Evolutionary conservation across 306 rosid species (phyloP).

Genomic region (Abrus pulchellus): DNA sequence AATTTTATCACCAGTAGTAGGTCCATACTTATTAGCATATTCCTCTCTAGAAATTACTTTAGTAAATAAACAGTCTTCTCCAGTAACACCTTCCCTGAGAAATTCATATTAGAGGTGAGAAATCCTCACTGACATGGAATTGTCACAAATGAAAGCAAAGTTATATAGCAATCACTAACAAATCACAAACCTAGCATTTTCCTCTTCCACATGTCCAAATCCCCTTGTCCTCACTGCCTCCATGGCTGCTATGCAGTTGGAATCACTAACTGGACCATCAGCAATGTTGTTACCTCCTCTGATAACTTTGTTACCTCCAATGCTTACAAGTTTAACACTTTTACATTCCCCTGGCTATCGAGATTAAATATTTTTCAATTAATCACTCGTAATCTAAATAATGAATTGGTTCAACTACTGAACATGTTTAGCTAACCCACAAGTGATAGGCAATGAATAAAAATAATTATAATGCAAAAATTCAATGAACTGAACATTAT

Average conservation of each 20-base stretch:
- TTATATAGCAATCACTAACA: slow-evolving; percentile 42
- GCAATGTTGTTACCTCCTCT: slow-evolving; percentile 85
- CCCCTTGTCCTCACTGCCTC: slow-evolving; percentile 58
- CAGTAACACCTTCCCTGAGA: slow-evolving; percentile 84
- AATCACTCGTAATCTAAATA: slow-evolving; percentile 38
- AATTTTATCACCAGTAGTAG: slow-evolving; percentile 89
- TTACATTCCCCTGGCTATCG: slow-evolving; percentile 87
- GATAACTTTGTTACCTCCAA: slow-evolving; percentile 82
- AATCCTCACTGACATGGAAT: slow-evolving; percentile 43
- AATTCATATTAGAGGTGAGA: slow-evolving; percentile 57
- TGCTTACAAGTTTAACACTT: slow-evolving; percentile 77
- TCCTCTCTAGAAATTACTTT: slow-evolving; percentile 67
- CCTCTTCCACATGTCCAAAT: slow-evolving; percentile 66
- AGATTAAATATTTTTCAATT: slow-evolving; percentile 45
- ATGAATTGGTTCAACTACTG: slow-evolving; percentile 21
- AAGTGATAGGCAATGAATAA: slow-evolving; percentile 15
- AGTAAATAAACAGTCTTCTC: slow-evolving; percentile 62
- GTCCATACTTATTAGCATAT: slow-evolving; percentile 89
- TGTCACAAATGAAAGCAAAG: slow-evolving; percentile 18
- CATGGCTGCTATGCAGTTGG: slow-evolving; percentile 59
- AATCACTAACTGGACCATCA: slow-evolving; percentile 69
- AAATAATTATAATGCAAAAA: not conserved
- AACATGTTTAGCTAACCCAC: slow-evolving; percentile 12
- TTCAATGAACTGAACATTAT: slow-evolving; percentile 13
- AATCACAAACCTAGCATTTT: slow-evolving; percentile 68